Evolutionary conservation across 495 filamentous ascomycete genomes (phyloP).

Genomic region (Halenospora varia): DNA sequence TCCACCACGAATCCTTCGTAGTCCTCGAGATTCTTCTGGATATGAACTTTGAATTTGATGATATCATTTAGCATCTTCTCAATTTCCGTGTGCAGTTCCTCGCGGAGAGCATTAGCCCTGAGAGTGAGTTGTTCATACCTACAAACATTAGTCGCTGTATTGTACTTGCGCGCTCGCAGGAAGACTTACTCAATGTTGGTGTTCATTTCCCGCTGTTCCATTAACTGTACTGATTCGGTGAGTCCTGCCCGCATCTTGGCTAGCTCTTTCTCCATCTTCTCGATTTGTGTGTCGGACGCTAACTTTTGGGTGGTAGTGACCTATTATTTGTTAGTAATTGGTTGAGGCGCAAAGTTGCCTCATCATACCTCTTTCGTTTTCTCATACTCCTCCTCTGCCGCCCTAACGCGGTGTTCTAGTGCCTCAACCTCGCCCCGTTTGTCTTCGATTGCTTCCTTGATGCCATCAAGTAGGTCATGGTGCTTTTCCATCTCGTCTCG

Average conservation of each 20-base stretch:
- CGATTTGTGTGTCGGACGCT: conserved; percentile 85
- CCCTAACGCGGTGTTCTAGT: conserved; percentile 77
- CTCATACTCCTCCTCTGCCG: conserved; percentile 90
- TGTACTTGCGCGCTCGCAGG: not conserved
- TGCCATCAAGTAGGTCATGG: conserved; percentile 84
- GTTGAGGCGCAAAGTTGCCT: not conserved
- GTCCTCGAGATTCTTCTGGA: conserved; percentile 86
- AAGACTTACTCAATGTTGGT: conserved; percentile 81
- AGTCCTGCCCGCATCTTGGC: conserved; percentile 84
- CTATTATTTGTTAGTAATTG: conserved; percentile 28
- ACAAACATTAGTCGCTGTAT: not conserved
- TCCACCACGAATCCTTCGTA: conserved; percentile 90
- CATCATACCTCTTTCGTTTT: conserved; percentile 72
- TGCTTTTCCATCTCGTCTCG: conserved; percentile 88
- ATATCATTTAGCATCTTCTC: conserved; percentile 95
- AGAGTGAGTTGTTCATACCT: conserved; percentile 89
- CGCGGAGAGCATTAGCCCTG: conserved; percentile 75
- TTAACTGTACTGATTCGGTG: conserved; percentile 82
- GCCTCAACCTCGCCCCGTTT: conserved; percentile 88
- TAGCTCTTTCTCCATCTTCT: conserved; percentile 97
- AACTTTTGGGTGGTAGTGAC: conserved; percentile 82
- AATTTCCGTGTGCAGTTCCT: conserved; percentile 93
- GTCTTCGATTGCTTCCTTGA: conserved; percentile 93
- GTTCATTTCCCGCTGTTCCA: conserved; percentile 95
- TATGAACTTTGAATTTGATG: conserved; percentile 96